phyloP scores from a whole-genome alignment of 306 rosid genomes.

The Sechiopsis laciniata region DNA sequence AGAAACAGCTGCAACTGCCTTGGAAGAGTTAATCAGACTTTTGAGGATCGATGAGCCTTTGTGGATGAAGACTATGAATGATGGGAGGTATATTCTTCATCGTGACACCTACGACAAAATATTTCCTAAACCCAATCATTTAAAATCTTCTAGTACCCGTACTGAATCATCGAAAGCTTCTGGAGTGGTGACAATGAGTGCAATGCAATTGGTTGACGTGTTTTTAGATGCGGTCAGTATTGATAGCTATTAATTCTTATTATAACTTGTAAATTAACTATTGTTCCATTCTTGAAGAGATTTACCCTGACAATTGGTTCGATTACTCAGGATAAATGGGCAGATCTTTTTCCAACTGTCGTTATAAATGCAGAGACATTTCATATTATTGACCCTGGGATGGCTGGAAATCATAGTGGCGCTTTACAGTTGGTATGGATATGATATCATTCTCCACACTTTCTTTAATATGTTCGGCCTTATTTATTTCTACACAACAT shows the following conservation, averaged over 20 bases:
- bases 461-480: neutral
- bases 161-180: constrained; percentile 60
- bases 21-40: constrained; percentile 47
- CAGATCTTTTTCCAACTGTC: constrained; percentile 49
- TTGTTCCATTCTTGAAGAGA: neutral
- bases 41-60: constrained; percentile 42
- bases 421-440: constrained; percentile 46
- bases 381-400: constrained; percentile 43
- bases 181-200: constrained; percentile 36
- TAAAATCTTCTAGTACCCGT: constrained; percentile 21
- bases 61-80: constrained; percentile 35
- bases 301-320: neutral
- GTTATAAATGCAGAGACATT: constrained; percentile 46
- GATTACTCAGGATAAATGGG: constrained; percentile 53
- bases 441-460: neutral
- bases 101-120: constrained; percentile 38
- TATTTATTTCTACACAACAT: neutral
- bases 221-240: constrained; percentile 46
- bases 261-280: constrained; percentile 7
- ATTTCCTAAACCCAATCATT: constrained; percentile 26
- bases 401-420: constrained; percentile 35
- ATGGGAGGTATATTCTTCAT: constrained; percentile 34
- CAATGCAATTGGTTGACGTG: constrained; percentile 40
- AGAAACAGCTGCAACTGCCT: constrained; percentile 37
- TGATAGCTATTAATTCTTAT: neutral